Conservation (phyloP, 768 basidiomycete genomes). For the Suillus sp. region DNA sequence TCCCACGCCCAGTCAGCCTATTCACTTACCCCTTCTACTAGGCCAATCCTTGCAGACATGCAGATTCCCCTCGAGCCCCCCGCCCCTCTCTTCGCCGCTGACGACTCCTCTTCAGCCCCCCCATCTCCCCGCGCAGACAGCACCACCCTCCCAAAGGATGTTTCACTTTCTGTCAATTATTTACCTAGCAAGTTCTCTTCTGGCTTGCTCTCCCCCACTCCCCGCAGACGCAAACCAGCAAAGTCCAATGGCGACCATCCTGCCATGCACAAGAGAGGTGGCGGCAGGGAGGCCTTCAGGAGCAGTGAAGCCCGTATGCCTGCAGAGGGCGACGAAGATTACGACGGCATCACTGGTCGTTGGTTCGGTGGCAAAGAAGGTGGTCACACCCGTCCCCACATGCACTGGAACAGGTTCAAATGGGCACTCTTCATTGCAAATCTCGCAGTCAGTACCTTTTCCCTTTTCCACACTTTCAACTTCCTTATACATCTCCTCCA, state of each 20-base stretch:
- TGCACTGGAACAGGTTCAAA: conserved; percentile 85
- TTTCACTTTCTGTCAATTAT: conserved; percentile 67
- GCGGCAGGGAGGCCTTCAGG: conserved; percentile 68
- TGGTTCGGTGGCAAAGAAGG: conserved; percentile 45
- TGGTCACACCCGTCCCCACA: conserved; percentile 40
- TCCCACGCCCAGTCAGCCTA: conserved; percentile 43
- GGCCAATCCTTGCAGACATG: conserved; percentile 47
- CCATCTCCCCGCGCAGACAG: conserved; percentile 19
- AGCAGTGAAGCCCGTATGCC: conserved; percentile 56
- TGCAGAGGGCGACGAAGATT: conserved; percentile 53
- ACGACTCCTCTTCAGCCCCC: conserved; percentile 20
- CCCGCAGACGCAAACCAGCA: conserved; percentile 35
- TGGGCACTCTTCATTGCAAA: conserved; percentile 67
- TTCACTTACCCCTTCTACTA: conserved; percentile 50
- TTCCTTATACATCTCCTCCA: conserved; percentile 21
- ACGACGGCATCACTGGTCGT: conserved; percentile 43
- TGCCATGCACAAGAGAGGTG: conserved; percentile 60
- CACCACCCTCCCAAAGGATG: conserved; percentile 9
- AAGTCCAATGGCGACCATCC: conserved; percentile 33
- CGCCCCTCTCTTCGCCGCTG: conserved; percentile 39
- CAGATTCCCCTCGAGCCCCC: conserved; percentile 41
- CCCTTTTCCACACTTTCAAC: background rate
- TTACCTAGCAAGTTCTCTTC: conserved; percentile 75
- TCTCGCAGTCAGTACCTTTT: background rate
- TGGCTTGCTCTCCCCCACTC: conserved; percentile 42